Evolutionary conservation across 1,284 basidiomycete species (phyloP).

Genomic region (Singerocomus rubriflavus): DNA sequence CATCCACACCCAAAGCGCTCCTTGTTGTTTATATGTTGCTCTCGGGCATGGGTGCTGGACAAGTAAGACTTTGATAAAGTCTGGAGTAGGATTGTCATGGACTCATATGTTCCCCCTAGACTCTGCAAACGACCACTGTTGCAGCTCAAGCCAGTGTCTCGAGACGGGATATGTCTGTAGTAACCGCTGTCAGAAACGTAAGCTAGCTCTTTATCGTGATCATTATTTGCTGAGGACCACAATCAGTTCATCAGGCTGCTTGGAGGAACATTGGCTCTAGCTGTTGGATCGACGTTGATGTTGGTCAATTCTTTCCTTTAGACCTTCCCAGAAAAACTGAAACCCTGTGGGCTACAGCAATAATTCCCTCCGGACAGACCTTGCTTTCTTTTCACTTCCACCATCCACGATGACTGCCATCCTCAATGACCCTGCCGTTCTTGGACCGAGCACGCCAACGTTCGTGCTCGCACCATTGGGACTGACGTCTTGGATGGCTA

Average conservation of each 20-base stretch:
- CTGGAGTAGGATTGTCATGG: background rate
- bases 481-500: slow-evolving; percentile 38
- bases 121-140: slow-evolving; percentile 61
- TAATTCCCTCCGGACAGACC: slow-evolving; percentile 48
- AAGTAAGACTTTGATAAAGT: slow-evolving; percentile 34
- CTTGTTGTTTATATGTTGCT: slow-evolving; percentile 70
- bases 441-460: slow-evolving; percentile 33
- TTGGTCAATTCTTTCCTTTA: slow-evolving; percentile 25
- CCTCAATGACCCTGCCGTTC: slow-evolving; percentile 48
- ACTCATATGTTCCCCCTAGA: slow-evolving; percentile 35
- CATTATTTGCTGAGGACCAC: slow-evolving; percentile 1
- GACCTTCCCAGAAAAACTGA: background rate
- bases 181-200: slow-evolving; percentile 66
- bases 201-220: slow-evolving; percentile 13
- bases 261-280: slow-evolving; percentile 61
- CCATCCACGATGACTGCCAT: slow-evolving; percentile 38
- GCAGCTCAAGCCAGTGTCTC: slow-evolving; percentile 70
- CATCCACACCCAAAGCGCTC: slow-evolving; percentile 45
- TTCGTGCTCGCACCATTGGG: slow-evolving; percentile 31
- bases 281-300: slow-evolving; percentile 58
- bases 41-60: slow-evolving; percentile 66
- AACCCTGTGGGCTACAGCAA: slow-evolving; percentile 38
- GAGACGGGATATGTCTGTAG: slow-evolving; percentile 65
- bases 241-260: slow-evolving; percentile 59
- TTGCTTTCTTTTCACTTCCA: slow-evolving; percentile 37